Percentiles rank a stretch among this genome's conserved stretches.
Conservation (phyloP, 2,329 filamentous ascomycete genomes). For the Fusarium solani-melongenae region DNA sequence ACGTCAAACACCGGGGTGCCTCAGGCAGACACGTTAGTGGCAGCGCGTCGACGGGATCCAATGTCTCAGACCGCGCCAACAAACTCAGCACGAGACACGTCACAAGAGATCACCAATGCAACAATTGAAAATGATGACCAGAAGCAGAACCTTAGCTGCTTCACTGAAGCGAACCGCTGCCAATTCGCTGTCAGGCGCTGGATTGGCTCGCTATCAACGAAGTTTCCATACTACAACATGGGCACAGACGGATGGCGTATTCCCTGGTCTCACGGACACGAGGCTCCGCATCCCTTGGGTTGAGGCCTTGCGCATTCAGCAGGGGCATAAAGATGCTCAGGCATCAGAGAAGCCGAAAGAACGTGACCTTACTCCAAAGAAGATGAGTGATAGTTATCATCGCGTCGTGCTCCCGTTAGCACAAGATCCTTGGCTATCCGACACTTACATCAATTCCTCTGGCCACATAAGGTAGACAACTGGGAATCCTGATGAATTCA, state of each 20-base stretch:
- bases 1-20: neutral
- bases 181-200: neutral
- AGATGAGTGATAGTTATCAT: constrained; percentile 48
- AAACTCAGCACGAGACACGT: constrained; percentile 7
- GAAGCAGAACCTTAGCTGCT: neutral
- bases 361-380: constrained; percentile 43
- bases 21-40: neutral
- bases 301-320: constrained; percentile 40
- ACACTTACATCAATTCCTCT: constrained; percentile 81
- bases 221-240: constrained; percentile 32
- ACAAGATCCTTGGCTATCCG: constrained; percentile 80
- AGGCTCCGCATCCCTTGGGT: constrained; percentile 45
- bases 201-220: neutral
- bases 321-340: constrained; percentile 27
- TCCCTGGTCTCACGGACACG: constrained; percentile 40
- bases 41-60: neutral
- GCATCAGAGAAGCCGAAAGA: constrained; percentile 26
- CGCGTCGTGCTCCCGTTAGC: constrained; percentile 68
- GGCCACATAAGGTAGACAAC: constrained; percentile 70
- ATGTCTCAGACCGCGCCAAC: neutral
- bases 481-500: too few relatives aligned
- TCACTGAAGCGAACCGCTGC: neutral
- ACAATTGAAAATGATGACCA: constrained; percentile 19
- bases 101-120: constrained; percentile 11
- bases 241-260: constrained; percentile 44